phyloP scores from a whole-genome alignment of 108 stramenopile genomes.

The Ochromonas danica region DNA sequence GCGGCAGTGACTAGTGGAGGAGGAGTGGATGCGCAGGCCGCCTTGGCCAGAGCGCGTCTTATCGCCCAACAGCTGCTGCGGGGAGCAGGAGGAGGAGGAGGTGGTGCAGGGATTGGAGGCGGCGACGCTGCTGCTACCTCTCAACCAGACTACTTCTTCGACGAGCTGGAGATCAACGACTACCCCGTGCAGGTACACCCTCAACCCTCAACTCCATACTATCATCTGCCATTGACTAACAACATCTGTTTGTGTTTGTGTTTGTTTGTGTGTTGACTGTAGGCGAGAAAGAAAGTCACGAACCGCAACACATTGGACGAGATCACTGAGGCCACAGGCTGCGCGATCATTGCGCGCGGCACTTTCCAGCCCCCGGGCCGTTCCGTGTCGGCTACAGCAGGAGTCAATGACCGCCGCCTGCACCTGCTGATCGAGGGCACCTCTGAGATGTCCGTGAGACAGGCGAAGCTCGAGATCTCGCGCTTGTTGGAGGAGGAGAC shows the following conservation, averaged over 20 bases:
- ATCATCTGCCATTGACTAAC: background rate
- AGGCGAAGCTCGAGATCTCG: conserved; percentile 18
- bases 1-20: conserved; percentile 36
- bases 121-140: background rate
- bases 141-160: conserved; percentile 45
- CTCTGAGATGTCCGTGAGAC: conserved; percentile 8
- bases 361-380: conserved; percentile 18
- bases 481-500: conserved; percentile 29
- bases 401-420: background rate
- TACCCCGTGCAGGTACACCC: conserved; percentile 36
- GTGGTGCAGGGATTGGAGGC: background rate
- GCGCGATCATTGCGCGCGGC: conserved; percentile 23
- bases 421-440: conserved; percentile 29
- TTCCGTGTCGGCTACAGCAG: background rate
- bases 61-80: conserved; percentile 37
- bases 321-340: conserved; percentile 22
- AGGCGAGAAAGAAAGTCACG: conserved; percentile 28
- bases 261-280: background rate
- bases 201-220: no score
- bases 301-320: conserved; percentile 4
- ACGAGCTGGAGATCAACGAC: conserved; percentile 58
- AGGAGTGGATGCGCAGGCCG: conserved; percentile 20
- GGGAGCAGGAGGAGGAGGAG: background rate
- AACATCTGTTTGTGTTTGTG: background rate
- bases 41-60: conserved; percentile 18